Conservation (phyloP, 257 asterid species). For the Cynanchum wilfordii region DNA sequence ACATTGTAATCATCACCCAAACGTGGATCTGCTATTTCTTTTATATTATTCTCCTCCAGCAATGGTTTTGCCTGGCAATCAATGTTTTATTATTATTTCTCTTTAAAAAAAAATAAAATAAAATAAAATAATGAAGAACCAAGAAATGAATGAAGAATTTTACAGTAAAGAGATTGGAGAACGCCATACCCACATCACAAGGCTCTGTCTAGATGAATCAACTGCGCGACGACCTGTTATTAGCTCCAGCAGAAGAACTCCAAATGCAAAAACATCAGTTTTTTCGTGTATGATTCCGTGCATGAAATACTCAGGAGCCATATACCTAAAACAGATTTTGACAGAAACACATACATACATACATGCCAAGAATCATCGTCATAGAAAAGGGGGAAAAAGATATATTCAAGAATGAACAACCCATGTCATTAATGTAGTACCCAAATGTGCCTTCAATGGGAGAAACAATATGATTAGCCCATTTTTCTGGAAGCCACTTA, state of each 20-base stretch:
- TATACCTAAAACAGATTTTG: constrained; percentile 43
- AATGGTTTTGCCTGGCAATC: constrained; percentile 70
- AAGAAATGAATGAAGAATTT: too few relatives aligned
- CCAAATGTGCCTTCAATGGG: constrained; percentile 99
- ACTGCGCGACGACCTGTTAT: constrained; percentile 94
- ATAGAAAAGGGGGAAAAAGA: background rate
- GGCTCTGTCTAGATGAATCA: constrained; percentile 75
- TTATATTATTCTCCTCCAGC: constrained; percentile 55
- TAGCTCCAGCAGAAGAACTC: constrained; percentile 83
- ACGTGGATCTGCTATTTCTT: constrained; percentile 75
- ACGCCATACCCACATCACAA: constrained; percentile 85
- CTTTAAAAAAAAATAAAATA: too few relatives aligned
- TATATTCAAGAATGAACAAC: background rate
- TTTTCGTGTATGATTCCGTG: constrained; percentile 85
- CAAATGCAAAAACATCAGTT: constrained; percentile 92
- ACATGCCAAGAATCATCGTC: background rate
- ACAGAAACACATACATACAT: background rate
- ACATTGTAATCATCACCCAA: constrained; percentile 47
- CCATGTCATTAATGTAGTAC: constrained; percentile 25
- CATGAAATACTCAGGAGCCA: constrained; percentile 99
- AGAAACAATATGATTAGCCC: constrained; percentile 84
- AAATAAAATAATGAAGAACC: too few relatives aligned
- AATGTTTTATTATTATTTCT: background rate
- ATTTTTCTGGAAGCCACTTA: constrained; percentile 93
- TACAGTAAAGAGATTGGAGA: too few relatives aligned